Evolutionary conservation across 2,329 filamentous ascomycete genomes (phyloP), one percentile per base, ranked within the genome.

Genomic region (Phialophora verrucosa): DNA sequence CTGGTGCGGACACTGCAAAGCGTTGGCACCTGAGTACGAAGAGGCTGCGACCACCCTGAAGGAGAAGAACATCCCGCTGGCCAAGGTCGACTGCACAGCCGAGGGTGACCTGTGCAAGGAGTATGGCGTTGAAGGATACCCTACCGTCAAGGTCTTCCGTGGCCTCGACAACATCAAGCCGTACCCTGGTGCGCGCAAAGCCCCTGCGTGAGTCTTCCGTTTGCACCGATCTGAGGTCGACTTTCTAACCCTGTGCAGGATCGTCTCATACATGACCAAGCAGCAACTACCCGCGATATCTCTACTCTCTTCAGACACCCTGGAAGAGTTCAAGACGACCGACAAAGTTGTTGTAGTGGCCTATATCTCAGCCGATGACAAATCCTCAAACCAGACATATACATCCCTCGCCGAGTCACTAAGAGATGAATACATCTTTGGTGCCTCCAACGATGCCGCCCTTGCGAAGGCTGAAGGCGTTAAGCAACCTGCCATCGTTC

Each of bases 1-100:
- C 74, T 96, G 94, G 93, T 96, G 91, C 74, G 94, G 93, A 72
- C 94, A 98, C 87, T 98, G 94, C 91, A 98, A 99, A 86, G 94
- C 94, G 68, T 91, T 99, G 73, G 95, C 81, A 38, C 81, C 82
- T 29, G 82, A 84, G 70, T 83, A 83, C 68, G 82, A 83, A 69
- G 76, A 79, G 63, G 82, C 82, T 55, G 82, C 82, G 53, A 79
- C 80, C 7, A 78, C 81, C 59, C 72, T 84, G 62, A 83, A 83
- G 72, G 75, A 77, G 68, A 83, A 83, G 75, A 76, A 82, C 59
- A 83, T 84, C 38, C 73, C 80, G 12, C 69, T 83, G 50, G 80
- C 78, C 66, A 83, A 83, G 74, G 77, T 84, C 58, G 94, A 97
- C 85, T 98, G 95, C 87, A 98, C 94, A 77, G 93, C 91, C 79